A percentile compares a stretch with the other conserved stretches of the same genome.
These are phyloP conservation scores for Dryadomyces quercus-mongolicae DNA, from an alignment of 2,329 filamentous ascomycete genomes.

Conservation along the genomic window DNA sequence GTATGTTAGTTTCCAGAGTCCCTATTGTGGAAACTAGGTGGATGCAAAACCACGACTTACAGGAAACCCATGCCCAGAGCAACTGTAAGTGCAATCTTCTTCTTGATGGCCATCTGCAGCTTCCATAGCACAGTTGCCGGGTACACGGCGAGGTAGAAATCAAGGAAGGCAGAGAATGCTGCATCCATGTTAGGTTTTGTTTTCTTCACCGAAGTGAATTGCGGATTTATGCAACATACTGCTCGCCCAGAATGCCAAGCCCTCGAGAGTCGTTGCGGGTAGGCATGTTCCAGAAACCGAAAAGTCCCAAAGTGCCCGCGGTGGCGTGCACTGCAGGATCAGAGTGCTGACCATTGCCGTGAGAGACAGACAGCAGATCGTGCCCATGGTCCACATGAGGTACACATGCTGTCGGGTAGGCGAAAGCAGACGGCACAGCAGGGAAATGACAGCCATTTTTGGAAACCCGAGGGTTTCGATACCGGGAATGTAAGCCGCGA, in stretches of 20 bases:
- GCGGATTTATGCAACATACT: too few relatives aligned
- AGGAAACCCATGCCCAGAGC: conserved; percentile 1
- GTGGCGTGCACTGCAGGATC: neutral
- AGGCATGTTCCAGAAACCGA: neutral
- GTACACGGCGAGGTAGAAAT: conserved; percentile 1
- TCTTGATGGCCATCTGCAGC: neutral
- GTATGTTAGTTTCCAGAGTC: too few relatives aligned
- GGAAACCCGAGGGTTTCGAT: neutral
- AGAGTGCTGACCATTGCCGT: neutral
- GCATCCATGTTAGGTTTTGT: too few relatives aligned
- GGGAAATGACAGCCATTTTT: neutral
- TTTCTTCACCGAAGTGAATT: too few relatives aligned
- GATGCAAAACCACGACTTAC: neutral
- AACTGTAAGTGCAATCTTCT: neutral
- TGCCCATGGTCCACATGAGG: neutral
- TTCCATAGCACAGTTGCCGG: neutral
- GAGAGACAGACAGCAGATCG: neutral
- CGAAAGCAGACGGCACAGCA: neutral
- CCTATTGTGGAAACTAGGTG: neutral
- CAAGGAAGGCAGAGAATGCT: conserved; percentile 1
- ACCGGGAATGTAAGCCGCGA: neutral
- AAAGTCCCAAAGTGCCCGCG: neutral
- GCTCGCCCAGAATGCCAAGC: conserved; percentile 2
- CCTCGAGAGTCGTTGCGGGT: neutral
- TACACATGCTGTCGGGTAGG: neutral